Conservation (phyloP, 345 rosid species). For the Erysimum cheiranthoides region DNA sequence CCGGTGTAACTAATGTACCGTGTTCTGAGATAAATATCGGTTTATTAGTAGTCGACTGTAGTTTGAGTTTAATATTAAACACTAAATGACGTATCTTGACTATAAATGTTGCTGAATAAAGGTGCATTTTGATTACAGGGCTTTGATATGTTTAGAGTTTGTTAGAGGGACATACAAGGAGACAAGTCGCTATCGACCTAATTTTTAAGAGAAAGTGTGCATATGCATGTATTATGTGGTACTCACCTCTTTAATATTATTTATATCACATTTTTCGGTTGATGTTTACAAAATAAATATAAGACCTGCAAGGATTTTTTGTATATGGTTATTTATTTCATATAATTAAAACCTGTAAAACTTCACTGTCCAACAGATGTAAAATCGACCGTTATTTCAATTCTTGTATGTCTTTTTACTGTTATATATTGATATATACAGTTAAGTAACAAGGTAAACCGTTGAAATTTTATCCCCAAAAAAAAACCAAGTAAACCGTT, state of each 20-base stretch:
- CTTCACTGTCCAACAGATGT: background rate
- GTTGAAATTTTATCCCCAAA: no score
- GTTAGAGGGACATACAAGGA: slow-evolving; percentile 45
- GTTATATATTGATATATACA: background rate
- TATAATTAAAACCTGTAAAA: background rate
- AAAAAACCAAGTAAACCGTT: background rate
- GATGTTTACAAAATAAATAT: background rate
- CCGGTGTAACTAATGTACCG: slow-evolving; percentile 6
- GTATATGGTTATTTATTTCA: background rate
- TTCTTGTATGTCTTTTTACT: background rate
- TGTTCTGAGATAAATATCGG: slow-evolving; percentile 1
- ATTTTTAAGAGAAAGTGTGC: slow-evolving; percentile 27
- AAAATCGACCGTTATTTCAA: background rate
- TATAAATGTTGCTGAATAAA: slow-evolving; percentile 34
- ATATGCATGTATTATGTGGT: slow-evolving; percentile 41
- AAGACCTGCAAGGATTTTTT: background rate
- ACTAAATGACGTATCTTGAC: slow-evolving; percentile 18
- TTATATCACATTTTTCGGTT: slow-evolving; percentile 27
- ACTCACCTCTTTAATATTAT: slow-evolving; percentile 18
- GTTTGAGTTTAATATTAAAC: slow-evolving; percentile 4
- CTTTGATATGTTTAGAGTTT: slow-evolving; percentile 41
- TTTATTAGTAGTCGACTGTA: background rate
- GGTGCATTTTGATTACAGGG: slow-evolving; percentile 34
- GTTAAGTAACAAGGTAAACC: background rate
- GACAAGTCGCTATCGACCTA: slow-evolving; percentile 42